Conservation (phyloP, 345 rosid species). For the Brassica napus region Da-Ae NC_063446.1:6709001-6709500, state of each 20-base stretch:
- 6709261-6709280: neutral
- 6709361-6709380: constrained; percentile 39
- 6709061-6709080: neutral
- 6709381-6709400: constrained; percentile 41
- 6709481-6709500: neutral
- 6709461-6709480: constrained; percentile 6
- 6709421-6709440: neutral
- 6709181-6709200: neutral
- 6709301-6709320: constrained; percentile 12
- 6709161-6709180: neutral
- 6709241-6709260: neutral
- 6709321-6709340: constrained; percentile 15
- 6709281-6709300: constrained; percentile 2
- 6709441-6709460: constrained; percentile 1
- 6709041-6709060: neutral
- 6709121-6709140: neutral
- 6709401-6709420: constrained; percentile 31
- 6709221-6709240: neutral
- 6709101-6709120: neutral
- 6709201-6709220: neutral
- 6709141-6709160: neutral
- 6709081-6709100: neutral
- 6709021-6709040: neutral
- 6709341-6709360: constrained; percentile 39
- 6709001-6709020: neutral